Conservation (phyloP, 169 alveolate species). For the Cryptosporidium muris region DNA sequence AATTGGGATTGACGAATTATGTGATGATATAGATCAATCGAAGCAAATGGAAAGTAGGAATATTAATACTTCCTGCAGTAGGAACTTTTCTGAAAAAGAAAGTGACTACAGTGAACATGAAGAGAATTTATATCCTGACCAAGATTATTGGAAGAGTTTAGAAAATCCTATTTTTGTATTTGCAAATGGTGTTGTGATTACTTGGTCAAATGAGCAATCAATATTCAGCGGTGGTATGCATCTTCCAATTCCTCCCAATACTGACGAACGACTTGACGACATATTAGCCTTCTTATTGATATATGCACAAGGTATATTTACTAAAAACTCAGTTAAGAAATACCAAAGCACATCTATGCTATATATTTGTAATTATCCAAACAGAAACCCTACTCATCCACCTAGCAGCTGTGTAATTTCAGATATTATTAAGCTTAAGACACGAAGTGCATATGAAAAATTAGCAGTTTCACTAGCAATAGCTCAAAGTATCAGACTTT, state of each 20-base stretch:
- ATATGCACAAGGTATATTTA: conserved; percentile 65
- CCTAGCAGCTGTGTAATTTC: conserved; percentile 2
- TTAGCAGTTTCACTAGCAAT: conserved; percentile 76
- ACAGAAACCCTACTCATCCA: not conserved
- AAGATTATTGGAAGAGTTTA: conserved; percentile 58
- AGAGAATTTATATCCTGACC: conserved; percentile 6
- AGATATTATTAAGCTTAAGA: conserved; percentile 73
- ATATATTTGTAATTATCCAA: conserved; percentile 68
- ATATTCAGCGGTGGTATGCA: conserved; percentile 10
- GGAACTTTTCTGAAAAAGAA: not conserved
- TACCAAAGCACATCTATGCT: conserved; percentile 50
- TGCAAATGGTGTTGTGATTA: conserved; percentile 75
- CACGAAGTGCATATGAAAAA: conserved; percentile 75
- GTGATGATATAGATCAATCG: not conserved
- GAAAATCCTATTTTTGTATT: conserved; percentile 73
- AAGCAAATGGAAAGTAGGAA: not conserved
- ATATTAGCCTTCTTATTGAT: conserved; percentile 71
- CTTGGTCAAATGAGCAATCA: conserved; percentile 73
- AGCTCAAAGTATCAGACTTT: conserved; percentile 74
- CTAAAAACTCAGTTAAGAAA: conserved; percentile 19
- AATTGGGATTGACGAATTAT: not conserved
- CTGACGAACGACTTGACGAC: conserved; percentile 72
- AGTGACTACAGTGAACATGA: conserved; percentile 10
- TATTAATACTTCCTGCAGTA: not conserved
- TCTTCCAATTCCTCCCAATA: conserved; percentile 27